Conservation (phyloP, 306 rosid species). For the Lithocarpus polystachyus region DNA sequence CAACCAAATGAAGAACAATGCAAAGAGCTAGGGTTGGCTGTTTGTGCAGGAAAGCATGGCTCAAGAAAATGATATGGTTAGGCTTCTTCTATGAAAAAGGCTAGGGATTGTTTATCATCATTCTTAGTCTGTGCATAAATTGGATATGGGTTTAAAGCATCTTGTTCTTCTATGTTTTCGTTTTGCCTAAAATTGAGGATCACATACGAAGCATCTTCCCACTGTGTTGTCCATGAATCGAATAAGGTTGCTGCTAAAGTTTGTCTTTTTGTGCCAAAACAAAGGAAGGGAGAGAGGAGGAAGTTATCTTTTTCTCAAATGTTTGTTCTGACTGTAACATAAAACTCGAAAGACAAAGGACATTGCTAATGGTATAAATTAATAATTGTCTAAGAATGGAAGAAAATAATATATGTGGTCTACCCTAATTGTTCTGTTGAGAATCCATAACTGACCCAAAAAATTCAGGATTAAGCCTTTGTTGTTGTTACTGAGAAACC, state of each 20-base stretch:
- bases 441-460: no score
- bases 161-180: not conserved
- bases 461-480: no score
- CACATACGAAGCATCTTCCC: not conserved
- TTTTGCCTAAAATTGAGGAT: not conserved
- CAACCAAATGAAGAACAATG: constrained; percentile 74
- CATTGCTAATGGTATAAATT: not conserved
- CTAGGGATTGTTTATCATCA: not conserved
- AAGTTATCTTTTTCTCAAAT: not conserved
- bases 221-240: not conserved
- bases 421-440: no score
- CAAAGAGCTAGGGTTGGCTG: constrained; percentile 67
- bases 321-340: not conserved
- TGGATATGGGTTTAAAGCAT: not conserved
- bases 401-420: no score
- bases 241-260: not conserved
- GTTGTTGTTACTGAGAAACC: not conserved
- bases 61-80: constrained; percentile 21
- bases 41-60: constrained; percentile 30
- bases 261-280: not conserved
- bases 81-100: not conserved
- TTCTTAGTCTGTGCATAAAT: not conserved
- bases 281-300: no score
- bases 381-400: no score
- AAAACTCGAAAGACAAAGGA: not conserved